Evolutionary conservation across 306 rosid species (phyloP), one percentile per base, ranked within the genome.

Genomic region (Albizia julibrissin): DNA sequence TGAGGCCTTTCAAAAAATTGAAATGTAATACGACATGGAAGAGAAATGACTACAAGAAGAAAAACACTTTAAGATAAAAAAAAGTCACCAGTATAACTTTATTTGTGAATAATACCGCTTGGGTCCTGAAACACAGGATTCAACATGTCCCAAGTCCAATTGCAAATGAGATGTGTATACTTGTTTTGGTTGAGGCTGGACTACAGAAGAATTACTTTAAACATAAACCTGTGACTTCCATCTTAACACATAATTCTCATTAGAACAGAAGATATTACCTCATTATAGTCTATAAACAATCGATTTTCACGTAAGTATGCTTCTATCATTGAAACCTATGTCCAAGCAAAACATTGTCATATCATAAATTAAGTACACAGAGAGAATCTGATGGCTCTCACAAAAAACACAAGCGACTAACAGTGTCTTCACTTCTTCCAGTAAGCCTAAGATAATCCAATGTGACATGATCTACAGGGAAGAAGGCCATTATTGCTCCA

Each of bases 401-500:
- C 58, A 50, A 50, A 50, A 50, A 52, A 19, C 21, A 52, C 24
- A 52, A 50, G 59, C 21, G 0, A 90, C 94, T 84, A 79, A 95
- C 98, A 44, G 92, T 91, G 79, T 95, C 98, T 59, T 93, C 97
- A 78, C 93, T 95, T 89, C 98, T 85, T 71, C 98, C 97, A 1
- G 97, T 94, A 83, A 94, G 80, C 86, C 87, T 93, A 78, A 95
- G 99, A 86, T 95, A 95, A 70, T 95, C 97, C 78, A 95, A 87
- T 64, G 98, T 91, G 79, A 94, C 94, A 64, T 87, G 95, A 88
- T 93, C 98, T 47, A 95, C 98, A 9, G 97, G 97, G 83, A 95
- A 95, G 90, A 91, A 95, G 22, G 94, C 99, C 99, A 95, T 95
- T 47, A 98, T 93, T 76, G 98, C 99, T 84, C 99, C 98, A 89